Conservation (phyloP, 202 grass and related monocot species). For the Setaria viridis region DNA sequence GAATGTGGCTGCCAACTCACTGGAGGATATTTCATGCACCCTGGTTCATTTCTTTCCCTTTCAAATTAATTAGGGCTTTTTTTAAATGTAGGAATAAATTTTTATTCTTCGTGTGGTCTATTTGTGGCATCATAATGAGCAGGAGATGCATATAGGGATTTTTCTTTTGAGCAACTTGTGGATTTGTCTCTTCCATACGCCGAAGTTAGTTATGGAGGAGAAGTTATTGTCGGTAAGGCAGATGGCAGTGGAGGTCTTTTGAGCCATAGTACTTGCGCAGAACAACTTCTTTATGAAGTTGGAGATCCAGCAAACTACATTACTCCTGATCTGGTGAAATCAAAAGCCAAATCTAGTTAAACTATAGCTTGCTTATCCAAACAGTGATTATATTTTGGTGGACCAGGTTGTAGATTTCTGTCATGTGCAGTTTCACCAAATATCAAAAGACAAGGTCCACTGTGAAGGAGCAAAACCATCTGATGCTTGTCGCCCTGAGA, state of each 20-base stretch:
- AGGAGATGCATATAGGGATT: constrained; percentile 81
- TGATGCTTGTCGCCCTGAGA: constrained; percentile 58
- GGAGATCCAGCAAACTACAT: constrained; percentile 82
- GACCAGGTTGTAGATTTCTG: constrained; percentile 81
- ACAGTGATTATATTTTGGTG: constrained; percentile 43
- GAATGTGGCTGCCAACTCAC: constrained; percentile 98
- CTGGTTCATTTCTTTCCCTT: constrained; percentile 67
- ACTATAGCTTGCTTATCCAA: constrained; percentile 32
- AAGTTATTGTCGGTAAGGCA: constrained; percentile 78
- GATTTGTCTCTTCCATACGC: constrained; percentile 94
- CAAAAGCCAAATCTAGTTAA: constrained; percentile 31
- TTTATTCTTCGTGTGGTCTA: constrained; percentile 34
- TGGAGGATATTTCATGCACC: constrained; percentile 98
- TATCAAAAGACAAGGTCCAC: constrained; percentile 75
- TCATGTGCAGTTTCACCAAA: constrained; percentile 67
- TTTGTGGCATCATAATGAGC: constrained; percentile 54
- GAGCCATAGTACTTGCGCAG: constrained; percentile 71
- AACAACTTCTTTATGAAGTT: constrained; percentile 96
- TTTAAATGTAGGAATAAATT: constrained; percentile 24
- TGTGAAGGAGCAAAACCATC: constrained; percentile 82
- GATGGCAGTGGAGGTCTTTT: constrained; percentile 80
- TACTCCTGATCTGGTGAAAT: constrained; percentile 95
- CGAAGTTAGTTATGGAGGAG: constrained; percentile 77
- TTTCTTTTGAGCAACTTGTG: constrained; percentile 81
- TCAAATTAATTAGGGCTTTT: constrained; percentile 31